A percentile compares a stretch with the other conserved stretches of the same genome.
These are phyloP conservation scores for Yarrowia osloensis DNA, from an alignment of 805 yeast species.

Conservation along the genomic window DNA sequence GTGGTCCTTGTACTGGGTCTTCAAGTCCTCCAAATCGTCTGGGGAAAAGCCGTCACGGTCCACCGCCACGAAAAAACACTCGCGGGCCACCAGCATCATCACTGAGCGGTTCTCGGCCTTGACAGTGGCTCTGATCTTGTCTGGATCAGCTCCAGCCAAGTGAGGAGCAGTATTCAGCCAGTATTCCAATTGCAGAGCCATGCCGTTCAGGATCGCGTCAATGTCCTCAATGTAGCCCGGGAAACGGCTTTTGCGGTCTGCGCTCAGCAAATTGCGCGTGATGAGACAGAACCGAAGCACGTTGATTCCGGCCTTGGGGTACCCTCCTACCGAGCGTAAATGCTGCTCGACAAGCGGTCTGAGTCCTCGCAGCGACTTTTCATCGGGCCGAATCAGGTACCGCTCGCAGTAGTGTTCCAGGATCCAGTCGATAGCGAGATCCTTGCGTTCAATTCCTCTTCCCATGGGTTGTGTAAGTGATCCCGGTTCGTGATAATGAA, in stretches of 20 bases:
- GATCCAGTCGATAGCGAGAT: not conserved
- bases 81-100: not conserved
- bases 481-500: not conserved
- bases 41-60: not conserved
- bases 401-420: slow-evolving; percentile 6
- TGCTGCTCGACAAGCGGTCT: not conserved
- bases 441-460: not conserved
- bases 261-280: not conserved
- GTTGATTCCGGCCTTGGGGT: not conserved
- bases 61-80: not conserved
- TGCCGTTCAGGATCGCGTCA: not conserved
- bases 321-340: not conserved
- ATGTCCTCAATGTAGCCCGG: not conserved
- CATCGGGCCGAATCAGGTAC: not conserved
- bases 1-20: not conserved
- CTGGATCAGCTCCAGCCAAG: not conserved
- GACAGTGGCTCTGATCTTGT: not conserved
- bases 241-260: not conserved
- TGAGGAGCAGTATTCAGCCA: not conserved
- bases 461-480: not conserved
- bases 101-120: not conserved
- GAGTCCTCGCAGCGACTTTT: not conserved
- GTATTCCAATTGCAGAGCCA: not conserved
- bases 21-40: not conserved
- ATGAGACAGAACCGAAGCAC: not conserved